Percentiles rank a stretch among this genome's conserved stretches.
phyloP scores from a whole-genome alignment of 768 basidiomycete genomes.

The Suillus lakei region DNA sequence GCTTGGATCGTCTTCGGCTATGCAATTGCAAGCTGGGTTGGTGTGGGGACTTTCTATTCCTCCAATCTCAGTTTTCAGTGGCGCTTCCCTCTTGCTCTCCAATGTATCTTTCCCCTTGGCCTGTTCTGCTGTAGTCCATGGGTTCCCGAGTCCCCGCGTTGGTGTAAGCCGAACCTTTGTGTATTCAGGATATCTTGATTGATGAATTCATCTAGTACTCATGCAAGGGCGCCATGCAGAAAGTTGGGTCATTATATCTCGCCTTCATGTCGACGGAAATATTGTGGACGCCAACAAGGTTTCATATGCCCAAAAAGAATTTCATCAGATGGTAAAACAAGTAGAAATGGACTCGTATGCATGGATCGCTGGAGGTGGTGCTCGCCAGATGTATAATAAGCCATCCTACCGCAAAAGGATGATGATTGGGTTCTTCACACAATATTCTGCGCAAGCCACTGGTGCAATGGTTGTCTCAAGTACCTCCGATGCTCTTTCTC shows the following conservation, averaged over 20 bases:
- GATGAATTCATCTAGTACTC: background rate
- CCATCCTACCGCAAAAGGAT: constrained; percentile 13
- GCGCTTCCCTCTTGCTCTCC: background rate
- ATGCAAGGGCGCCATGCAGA: background rate
- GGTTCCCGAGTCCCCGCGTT: background rate
- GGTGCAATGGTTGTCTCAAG: constrained; percentile 1
- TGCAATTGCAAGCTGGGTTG: constrained; percentile 7
- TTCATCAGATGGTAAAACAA: constrained; percentile 12
- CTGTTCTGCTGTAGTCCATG: background rate
- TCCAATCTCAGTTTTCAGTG: background rate
- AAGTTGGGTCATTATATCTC: background rate
- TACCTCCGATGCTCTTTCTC: background rate
- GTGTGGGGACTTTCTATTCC: background rate
- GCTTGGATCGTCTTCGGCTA: constrained; percentile 6
- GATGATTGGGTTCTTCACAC: constrained; percentile 8
- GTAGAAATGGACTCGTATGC: constrained; percentile 12
- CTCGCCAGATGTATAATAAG: constrained; percentile 9
- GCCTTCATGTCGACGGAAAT: background rate
- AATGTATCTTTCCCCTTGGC: background rate
- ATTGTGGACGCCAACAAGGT: background rate
- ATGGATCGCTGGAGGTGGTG: constrained; percentile 8
- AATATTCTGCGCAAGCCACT: constrained; percentile 1
- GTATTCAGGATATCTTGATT: background rate
- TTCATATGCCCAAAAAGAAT: constrained; percentile 7
- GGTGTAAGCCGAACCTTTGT: background rate